A percentile compares a stretch with the other conserved stretches of the same genome.
phyloP scores from a whole-genome alignment of 192 early-diverging fungal genomes.

The Coemansia sp. region DNA sequence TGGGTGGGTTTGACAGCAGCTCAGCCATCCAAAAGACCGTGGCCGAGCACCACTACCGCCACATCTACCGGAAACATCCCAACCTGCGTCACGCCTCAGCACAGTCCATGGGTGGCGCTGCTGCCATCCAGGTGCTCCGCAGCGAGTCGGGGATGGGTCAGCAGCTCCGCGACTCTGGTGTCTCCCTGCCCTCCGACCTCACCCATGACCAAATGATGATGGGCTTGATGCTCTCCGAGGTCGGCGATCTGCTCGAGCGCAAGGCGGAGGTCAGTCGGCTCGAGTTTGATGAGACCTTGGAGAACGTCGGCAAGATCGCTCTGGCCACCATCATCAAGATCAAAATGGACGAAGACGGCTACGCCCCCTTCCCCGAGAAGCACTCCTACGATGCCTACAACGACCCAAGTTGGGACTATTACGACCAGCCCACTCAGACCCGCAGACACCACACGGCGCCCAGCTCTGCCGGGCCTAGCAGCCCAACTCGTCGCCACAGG shows the following conservation, averaged over 20 bases:
- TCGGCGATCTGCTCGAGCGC: slow-evolving; percentile 26
- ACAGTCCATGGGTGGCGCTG: slow-evolving; percentile 41
- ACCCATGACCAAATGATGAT: slow-evolving; percentile 40
- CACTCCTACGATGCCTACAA: neutral
- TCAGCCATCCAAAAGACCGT: slow-evolving; percentile 33
- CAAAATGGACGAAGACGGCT: slow-evolving; percentile 40
- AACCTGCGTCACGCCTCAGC: slow-evolving; percentile 30
- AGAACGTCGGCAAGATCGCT: slow-evolving; percentile 38
- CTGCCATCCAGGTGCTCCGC: slow-evolving; percentile 38
- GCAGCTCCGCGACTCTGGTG: slow-evolving; percentile 11
- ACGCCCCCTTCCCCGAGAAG: neutral
- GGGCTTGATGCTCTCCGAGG: slow-evolving; percentile 41
- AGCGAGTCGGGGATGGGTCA: slow-evolving; percentile 21
- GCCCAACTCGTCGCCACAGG: slow-evolving; percentile 3
- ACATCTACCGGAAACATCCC: slow-evolving; percentile 36
- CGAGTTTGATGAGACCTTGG: slow-evolving; percentile 36
- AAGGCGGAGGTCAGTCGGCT: slow-evolving; percentile 21
- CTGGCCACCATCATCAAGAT: slow-evolving; percentile 48
- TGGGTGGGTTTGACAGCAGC: slow-evolving; percentile 35
- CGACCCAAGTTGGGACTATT: neutral
- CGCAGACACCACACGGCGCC: slow-evolving; percentile 8
- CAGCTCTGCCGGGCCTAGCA: neutral
- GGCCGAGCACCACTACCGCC: slow-evolving; percentile 47
- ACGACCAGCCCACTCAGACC: neutral
- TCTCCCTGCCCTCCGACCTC: slow-evolving; percentile 26